Percentiles rank a stretch among this genome's conserved stretches.
phyloP scores from a whole-genome alignment of 129 eudicot genomes.

The Ambrosia trifida region DNA sequence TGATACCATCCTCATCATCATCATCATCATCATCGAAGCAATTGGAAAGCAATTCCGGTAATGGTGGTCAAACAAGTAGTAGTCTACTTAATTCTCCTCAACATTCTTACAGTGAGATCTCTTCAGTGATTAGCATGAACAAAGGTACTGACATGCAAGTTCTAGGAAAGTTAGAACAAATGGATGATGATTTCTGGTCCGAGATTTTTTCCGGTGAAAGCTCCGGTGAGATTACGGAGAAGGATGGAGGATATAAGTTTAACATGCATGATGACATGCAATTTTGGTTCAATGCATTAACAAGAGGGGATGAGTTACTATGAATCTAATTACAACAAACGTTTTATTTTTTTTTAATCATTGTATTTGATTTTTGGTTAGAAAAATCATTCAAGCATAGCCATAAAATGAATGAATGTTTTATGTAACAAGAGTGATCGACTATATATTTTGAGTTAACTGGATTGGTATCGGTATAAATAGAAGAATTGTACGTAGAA shows the following conservation, averaged over 20 bases:
- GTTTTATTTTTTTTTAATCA: not conserved
- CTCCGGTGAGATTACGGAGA: constrained; percentile 25
- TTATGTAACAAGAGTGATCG: not conserved
- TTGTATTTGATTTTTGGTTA: constrained; percentile 13
- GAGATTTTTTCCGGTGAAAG: constrained; percentile 42
- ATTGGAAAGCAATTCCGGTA: constrained; percentile 14
- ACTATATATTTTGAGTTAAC: not conserved
- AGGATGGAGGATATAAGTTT: constrained; percentile 15
- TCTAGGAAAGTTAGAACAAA: constrained; percentile 1
- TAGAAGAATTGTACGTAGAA: too few relatives aligned
- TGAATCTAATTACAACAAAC: not conserved
- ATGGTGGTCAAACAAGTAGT: not conserved
- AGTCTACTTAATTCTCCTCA: constrained; percentile 35
- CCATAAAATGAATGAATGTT: not conserved
- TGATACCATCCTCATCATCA: constrained; percentile 13
- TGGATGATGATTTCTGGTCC: constrained; percentile 53
- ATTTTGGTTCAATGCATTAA: constrained; percentile 56
- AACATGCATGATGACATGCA: constrained; percentile 50
- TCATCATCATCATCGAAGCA: constrained; percentile 7
- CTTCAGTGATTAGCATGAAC: constrained; percentile 27
- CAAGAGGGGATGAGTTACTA: constrained; percentile 38
- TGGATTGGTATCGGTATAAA: not conserved
- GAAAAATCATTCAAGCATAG: not conserved
- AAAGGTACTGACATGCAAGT: constrained; percentile 1
- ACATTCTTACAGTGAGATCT: constrained; percentile 35